Evolutionary conservation across 768 basidiomycete species (phyloP), one percentile per base, ranked within the genome.

Genomic region (Tulasnella calospora): DNA sequence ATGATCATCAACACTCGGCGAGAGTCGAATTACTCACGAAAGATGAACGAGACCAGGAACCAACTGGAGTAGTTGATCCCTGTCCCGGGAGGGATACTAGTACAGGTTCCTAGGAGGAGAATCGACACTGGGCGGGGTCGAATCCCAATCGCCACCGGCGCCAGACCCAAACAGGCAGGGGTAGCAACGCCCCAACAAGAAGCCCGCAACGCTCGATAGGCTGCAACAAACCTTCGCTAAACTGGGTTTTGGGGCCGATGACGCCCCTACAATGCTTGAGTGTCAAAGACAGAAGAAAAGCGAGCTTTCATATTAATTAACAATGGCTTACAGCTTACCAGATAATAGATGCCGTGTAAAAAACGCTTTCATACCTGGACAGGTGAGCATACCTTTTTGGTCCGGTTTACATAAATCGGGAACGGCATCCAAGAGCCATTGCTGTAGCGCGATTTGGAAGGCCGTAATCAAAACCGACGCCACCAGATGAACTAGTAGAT

Each of bases 21-120:
- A 35, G 17, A 36, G 33, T 21, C 17, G 33, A 33, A 55, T 15
- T 35, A 82, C 85, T 79, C 46, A 85, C 85, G 87, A 82, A 87
- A 87, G 69, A 88, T 80, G 82, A 87, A 87, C 0, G 86, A 86
- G 21, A 85, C 83, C 27, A 86, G 75, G 47, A 87, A 82, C 84
- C 84, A 87, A 6, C 83, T 83, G 2, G 86, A 83, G 77, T 85
- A 88, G 82, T 88, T 88, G 83, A 88, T 84, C 17, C 86, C 86
- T 0, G 83, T 85, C 4, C 85, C 87, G 0, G 87, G 86, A 1
- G 88, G 88, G n/a, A 87, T 86, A 69, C 74, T 81, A 9, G 82
- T 80, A 4, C 86, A 86, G 75, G 84, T 85, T 46, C 88, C 81
- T 0, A 87, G 71, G 30, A 88, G 86, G 2, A 86, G 85, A 0